A percentile compares a stretch with the other conserved stretches of the same genome.
phyloP scores from a whole-genome alignment of 148 eudicot species.

The Selenicereus undatus region DNA sequence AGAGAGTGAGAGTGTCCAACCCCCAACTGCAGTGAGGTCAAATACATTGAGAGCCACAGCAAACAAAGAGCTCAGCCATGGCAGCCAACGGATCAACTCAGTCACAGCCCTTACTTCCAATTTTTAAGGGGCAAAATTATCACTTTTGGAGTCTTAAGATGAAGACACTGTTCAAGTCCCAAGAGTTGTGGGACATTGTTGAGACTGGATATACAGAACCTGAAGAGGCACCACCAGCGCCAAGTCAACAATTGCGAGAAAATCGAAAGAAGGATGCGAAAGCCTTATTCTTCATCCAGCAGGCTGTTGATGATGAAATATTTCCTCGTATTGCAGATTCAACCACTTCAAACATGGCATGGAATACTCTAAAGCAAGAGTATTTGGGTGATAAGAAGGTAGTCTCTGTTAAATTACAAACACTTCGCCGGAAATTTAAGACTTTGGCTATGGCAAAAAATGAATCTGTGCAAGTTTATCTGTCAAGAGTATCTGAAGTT shows the following conservation, averaged over 20 bases:
- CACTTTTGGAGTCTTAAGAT: conserved; percentile 3
- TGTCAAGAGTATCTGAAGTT: background rate
- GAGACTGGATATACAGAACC: background rate
- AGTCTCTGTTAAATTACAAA: background rate
- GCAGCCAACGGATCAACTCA: background rate
- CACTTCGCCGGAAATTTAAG: background rate
- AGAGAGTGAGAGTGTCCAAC: no score
- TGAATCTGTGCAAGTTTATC: background rate
- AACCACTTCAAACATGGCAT: background rate
- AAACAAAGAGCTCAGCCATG: background rate
- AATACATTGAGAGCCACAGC: no score
- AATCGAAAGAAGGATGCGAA: conserved; percentile 7
- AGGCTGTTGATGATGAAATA: background rate
- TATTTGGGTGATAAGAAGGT: background rate
- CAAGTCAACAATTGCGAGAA: background rate
- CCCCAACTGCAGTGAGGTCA: no score
- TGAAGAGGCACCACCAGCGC: background rate
- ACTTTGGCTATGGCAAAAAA: background rate
- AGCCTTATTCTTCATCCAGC: background rate
- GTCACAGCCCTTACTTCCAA: background rate
- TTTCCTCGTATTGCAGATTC: background rate
- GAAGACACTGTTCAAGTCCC: conserved; percentile 5
- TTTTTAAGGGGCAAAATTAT: conserved; percentile 3
- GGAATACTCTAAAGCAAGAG: background rate
- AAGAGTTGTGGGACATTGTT: conserved; percentile 9